Base-by-base conservation (phyloP, 164 flowering plant species). In the Macadamia tetraphylla region DNA sequence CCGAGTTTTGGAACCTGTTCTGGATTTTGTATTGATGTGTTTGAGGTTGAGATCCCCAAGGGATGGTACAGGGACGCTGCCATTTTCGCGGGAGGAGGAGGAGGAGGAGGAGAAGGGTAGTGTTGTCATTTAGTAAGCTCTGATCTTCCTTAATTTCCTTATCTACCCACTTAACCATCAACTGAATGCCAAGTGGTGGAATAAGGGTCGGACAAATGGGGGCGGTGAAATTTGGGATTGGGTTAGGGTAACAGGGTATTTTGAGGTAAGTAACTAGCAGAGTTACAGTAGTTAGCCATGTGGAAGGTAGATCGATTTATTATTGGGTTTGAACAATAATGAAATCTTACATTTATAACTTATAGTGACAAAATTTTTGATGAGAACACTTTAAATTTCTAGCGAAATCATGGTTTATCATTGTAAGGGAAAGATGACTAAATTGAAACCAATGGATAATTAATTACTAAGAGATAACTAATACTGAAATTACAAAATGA, bases 251-350 rank as follows among this genome's bases (percentile, higher is more conserved):
- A 23, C 23, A 23, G 23, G 23, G 23, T 23, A 23, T 23, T 23
- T 23, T 23, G 23, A 23, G 23, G 23, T n/a, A 23, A 23, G 23
- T 23, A 23, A 23, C 0, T 48, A 59, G 59, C 6, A 6, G 53
- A 69, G 70, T 44, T 80, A 91, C 97, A 91, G 81, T 86, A 89
- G 69, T 93, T 94, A 60, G 98, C 94, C 96, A 93, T 87, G 82
- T 91, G 97, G 76, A 91, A 93, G 69, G 98, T 91, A 67, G 92
- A 75, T 91, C 4, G 96, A 87, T 80, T 94, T 23, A 23, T 23
- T 23, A 23, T 23, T 23, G 23, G 23, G 23, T 0, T 23, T 23
- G 23, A 23, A 23, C 0, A 23, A 23, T 23, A 23, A 23, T 23
- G 23, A 23, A 23, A 23, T 23, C 23, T 23, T 23, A 23, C 23